Conservation (phyloP, 1,284 basidiomycete genomes). For the Cutaneotrichosporon dermatis region DNA sequence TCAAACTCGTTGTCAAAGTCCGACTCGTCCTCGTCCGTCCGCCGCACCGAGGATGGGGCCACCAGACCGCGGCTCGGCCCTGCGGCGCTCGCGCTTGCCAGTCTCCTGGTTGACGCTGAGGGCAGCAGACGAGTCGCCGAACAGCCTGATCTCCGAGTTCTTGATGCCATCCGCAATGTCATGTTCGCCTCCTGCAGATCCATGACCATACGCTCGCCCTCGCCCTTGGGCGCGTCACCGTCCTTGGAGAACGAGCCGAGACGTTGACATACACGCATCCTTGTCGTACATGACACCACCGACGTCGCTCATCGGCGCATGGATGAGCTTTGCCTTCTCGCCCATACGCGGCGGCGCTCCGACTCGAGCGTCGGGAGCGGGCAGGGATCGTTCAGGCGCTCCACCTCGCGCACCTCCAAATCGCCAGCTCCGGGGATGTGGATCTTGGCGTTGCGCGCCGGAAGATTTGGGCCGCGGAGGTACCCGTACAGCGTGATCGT, state of each 20-base stretch:
- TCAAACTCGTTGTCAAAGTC: slow-evolving; percentile 43
- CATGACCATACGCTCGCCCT: slow-evolving; percentile 97
- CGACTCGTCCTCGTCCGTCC: slow-evolving; percentile 36
- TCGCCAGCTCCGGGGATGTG: slow-evolving; percentile 96
- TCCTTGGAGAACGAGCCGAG: slow-evolving; percentile 82
- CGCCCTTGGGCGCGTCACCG: slow-evolving; percentile 62
- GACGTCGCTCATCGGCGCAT: slow-evolving; percentile 98
- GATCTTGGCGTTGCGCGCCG: slow-evolving; percentile 68
- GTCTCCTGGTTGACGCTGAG: slow-evolving; percentile 48
- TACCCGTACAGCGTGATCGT: slow-evolving; percentile 93
- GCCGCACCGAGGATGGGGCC: slow-evolving; percentile 44
- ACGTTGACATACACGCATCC: slow-evolving; percentile 99
- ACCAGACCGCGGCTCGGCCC: slow-evolving; percentile 37
- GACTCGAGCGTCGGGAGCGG: slow-evolving; percentile 86
- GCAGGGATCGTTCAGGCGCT: slow-evolving; percentile 84
- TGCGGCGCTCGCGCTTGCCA: slow-evolving; percentile 25
- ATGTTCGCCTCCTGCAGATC: slow-evolving; percentile 79
- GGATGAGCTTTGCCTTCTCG: slow-evolving; percentile 91
- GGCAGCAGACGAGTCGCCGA: slow-evolving; percentile 69
- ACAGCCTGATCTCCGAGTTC: slow-evolving; percentile 75
- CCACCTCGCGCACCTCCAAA: slow-evolving; percentile 68
- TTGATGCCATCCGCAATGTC: slow-evolving; percentile 79
- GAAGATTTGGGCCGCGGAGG: slow-evolving; percentile 83
- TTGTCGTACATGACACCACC: slow-evolving; percentile 98
- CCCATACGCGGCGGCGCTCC: slow-evolving; percentile 86